Conservation (phyloP, 1,284 basidiomycete genomes). For the Boletus calvinii region DNA sequence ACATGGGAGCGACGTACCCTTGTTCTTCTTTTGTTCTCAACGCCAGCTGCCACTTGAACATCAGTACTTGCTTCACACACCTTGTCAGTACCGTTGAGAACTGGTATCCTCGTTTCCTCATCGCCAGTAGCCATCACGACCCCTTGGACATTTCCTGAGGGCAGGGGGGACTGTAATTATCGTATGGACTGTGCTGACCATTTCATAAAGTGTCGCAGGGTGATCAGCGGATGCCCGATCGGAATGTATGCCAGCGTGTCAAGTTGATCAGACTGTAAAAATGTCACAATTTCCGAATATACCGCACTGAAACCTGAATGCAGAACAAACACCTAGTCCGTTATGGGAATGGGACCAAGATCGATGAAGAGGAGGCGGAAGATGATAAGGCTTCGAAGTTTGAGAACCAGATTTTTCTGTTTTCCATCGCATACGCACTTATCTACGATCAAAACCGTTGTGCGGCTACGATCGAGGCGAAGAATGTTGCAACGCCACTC, state of each 20-base stretch:
- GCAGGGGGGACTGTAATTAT: not conserved
- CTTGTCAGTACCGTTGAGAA: not conserved
- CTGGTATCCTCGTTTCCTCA: not conserved
- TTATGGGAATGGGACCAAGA: not conserved
- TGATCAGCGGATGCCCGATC: slow-evolving; percentile 1
- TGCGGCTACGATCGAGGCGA: not conserved
- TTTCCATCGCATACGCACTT: not conserved
- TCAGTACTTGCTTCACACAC: slow-evolving; percentile 7
- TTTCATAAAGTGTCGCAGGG: not conserved
- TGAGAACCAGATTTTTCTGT: not conserved
- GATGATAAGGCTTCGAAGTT: not conserved
- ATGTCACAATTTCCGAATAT: slow-evolving; percentile 1
- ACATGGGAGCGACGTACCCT: slow-evolving; percentile 1
- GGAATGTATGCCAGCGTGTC: not conserved
- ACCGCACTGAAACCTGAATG: not conserved
- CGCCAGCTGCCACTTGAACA: not conserved
- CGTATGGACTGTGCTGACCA: too few species aligned
- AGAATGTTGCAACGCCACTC: not conserved
- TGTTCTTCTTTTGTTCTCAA: slow-evolving; percentile 1
- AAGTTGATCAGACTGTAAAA: not conserved
- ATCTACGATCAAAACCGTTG: not conserved
- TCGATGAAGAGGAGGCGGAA: not conserved
- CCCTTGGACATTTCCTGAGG: not conserved
- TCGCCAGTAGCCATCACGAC: not conserved
- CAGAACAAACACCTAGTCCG: not conserved